Evolutionary conservation across 805 yeast species (phyloP), one percentile per base, ranked within the genome.

Genomic region (Groenewaldozyma salmanticensis): DNA sequence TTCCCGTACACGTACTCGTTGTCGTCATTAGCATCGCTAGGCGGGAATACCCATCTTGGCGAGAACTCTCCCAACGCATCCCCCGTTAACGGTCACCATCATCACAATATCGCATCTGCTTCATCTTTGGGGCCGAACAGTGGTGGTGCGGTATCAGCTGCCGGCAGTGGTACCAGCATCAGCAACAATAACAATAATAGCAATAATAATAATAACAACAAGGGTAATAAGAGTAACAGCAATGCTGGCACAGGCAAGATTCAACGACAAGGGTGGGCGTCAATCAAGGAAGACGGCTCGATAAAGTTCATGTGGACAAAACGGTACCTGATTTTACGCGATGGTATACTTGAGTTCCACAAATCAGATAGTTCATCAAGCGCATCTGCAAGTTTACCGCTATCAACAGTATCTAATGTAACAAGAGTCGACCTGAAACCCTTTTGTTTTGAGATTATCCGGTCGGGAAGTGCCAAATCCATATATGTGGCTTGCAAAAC

Each of bases 291-390:
- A 52, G 96, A 90, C 52, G 96, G 96, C 38, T 40, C 50, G 11
- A 66, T 90, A 47, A 74, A 85, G 48, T 87, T 88, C 58, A 68
- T 94, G 51, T 90, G 98, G 98, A 87, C 88, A 44, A 87, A 87
- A 56, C 74, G 92, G 52, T 90, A 69, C 60, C 66, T 90, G 65
- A 81, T 84, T 4, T 66, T 90, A 37, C 75, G 76, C 51, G 95
- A 87, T 48, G 72, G 81, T 32, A 74, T 79, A 35, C 62, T 90
- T 43, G 81, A 79, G 42, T 75, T 90, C 49, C 83, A 79, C 65
- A 85, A 82, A 54, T 71, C 65, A 40, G 95, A 85, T 45, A 34
- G 21, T 16, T 37, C 48, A 21, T 39, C 54, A 13, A 31, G 52
- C 5, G 42, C 58, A 5, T 41, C 57, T 21, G 46, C 45, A 31